A percentile compares a stretch with the other conserved stretches of the same genome.
Evolutionary conservation across 306 rosid genomes (phyloP).

Genomic region (Astragalus glycyphyllos): DNA sequence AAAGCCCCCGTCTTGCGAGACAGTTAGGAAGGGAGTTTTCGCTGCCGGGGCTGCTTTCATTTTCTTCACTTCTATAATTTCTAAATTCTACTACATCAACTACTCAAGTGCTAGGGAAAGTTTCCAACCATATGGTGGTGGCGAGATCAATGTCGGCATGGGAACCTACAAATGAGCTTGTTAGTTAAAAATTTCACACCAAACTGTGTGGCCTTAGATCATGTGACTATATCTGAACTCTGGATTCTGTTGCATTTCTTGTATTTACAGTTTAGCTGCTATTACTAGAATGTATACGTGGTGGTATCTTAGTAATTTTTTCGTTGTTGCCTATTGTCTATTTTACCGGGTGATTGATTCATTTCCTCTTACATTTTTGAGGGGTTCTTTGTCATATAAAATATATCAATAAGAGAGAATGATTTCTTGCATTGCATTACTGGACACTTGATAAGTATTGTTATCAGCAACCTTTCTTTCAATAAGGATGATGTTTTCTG

Average conservation of each 20-base stretch:
- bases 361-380: slow-evolving; percentile 32
- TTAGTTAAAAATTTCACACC: slow-evolving; percentile 32
- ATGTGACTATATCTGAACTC: slow-evolving; percentile 45
- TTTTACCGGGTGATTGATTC: slow-evolving; percentile 28
- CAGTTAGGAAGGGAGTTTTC: slow-evolving; percentile 88
- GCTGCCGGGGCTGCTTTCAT: slow-evolving; percentile 90
- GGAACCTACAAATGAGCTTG: slow-evolving; percentile 80
- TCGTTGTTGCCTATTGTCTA: slow-evolving; percentile 26
- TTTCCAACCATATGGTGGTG: slow-evolving; percentile 71
- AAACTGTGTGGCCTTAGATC: slow-evolving; percentile 34
- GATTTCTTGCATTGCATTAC: slow-evolving; percentile 25
- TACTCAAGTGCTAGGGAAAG: slow-evolving; percentile 83
- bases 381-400: slow-evolving; percentile 34
- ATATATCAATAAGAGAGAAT: slow-evolving; percentile 39
- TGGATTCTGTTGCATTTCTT: slow-evolving; percentile 46
- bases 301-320: slow-evolving; percentile 37
- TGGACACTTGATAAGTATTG: neutral
- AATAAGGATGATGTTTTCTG: too few relatives aligned
- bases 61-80: slow-evolving; percentile 69
- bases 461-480: too few relatives aligned
- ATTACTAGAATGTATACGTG: slow-evolving; percentile 42
- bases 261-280: slow-evolving; percentile 36
- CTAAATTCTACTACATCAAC: slow-evolving; percentile 79
- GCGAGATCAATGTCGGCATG: slow-evolving; percentile 80
- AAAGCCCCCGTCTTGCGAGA: slow-evolving; percentile 63